Percentiles rank a stretch among this genome's conserved stretches.
Conservation (phyloP, 805 yeast species). For the Ogataea populi-albae region DNA sequence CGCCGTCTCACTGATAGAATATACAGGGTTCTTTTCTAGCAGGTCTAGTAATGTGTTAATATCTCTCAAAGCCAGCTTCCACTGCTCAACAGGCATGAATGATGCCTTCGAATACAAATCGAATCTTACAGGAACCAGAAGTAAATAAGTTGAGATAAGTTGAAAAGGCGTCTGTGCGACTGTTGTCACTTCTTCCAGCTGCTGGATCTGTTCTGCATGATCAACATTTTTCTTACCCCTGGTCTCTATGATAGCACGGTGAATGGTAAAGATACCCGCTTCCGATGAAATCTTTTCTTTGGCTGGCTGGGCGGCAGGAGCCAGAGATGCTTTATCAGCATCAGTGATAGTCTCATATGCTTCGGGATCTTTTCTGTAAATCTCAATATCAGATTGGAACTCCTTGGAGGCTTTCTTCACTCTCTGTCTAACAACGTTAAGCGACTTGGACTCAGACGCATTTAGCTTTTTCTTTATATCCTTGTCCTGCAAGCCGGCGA, state of each 20-base stretch:
- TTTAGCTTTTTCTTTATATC: slow-evolving; percentile 67
- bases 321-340: slow-evolving; percentile 7
- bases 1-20: slow-evolving; percentile 77
- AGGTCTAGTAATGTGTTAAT: slow-evolving; percentile 60
- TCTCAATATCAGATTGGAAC: slow-evolving; percentile 53
- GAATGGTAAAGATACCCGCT: slow-evolving; percentile 62
- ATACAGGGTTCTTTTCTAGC: slow-evolving; percentile 60
- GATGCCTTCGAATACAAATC: slow-evolving; percentile 68
- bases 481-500: slow-evolving; percentile 49
- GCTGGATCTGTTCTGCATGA: slow-evolving; percentile 68
- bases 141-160: slow-evolving; percentile 69
- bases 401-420: slow-evolving; percentile 77
- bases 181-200: slow-evolving; percentile 58
- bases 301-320: slow-evolving; percentile 23
- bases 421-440: slow-evolving; percentile 85
- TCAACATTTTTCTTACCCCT: slow-evolving; percentile 97
- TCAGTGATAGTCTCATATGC: slow-evolving; percentile 57
- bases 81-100: slow-evolving; percentile 74
- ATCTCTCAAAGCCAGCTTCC: slow-evolving; percentile 70
- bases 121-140: slow-evolving; percentile 83
- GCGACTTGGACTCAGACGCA: slow-evolving; percentile 79
- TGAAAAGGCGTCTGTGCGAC: slow-evolving; percentile 65
- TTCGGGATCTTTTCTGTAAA: slow-evolving; percentile 68
- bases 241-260: slow-evolving; percentile 74
- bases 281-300: slow-evolving; percentile 33